Conservation (phyloP, 2,329 filamentous ascomycete genomes). For the Fusarium illudens region DNA sequence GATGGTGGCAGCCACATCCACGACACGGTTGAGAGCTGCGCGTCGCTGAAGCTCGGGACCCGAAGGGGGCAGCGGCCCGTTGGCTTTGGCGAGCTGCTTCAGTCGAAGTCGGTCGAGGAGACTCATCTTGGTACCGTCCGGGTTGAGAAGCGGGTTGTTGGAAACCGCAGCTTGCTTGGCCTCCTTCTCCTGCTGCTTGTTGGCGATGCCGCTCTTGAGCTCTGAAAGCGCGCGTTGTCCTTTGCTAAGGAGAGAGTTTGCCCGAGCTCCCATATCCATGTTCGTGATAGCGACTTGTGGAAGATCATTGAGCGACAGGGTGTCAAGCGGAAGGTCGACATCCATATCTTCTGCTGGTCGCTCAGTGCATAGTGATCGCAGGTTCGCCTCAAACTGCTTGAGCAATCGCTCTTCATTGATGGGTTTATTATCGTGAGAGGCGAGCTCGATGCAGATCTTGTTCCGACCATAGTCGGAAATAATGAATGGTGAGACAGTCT, state of each 20-base stretch:
- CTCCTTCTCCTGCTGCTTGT: constrained; percentile 59
- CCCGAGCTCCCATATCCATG: constrained; percentile 49
- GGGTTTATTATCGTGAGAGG: constrained; percentile 47
- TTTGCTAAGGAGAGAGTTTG: constrained; percentile 67
- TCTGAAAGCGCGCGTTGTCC: constrained; percentile 75
- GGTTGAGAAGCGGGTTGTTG: constrained; percentile 48
- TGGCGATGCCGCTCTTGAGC: constrained; percentile 68
- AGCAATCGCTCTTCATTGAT: constrained; percentile 63
- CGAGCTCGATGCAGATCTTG: constrained; percentile 67
- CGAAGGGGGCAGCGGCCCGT: constrained; percentile 66
- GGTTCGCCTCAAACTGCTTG: constrained; percentile 61
- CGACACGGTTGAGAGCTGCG: constrained; percentile 71
- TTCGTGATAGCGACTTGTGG: constrained; percentile 49
- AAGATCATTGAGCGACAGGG: constrained; percentile 61
- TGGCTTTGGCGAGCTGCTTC: constrained; percentile 69
- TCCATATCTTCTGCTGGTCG: constrained; percentile 37
- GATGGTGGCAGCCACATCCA: constrained; percentile 74
- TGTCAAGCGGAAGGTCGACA: constrained; percentile 40
- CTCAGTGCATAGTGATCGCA: constrained; percentile 57
- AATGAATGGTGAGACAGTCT: constrained; percentile 50
- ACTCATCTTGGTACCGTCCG: constrained; percentile 65
- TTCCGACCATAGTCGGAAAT: constrained; percentile 62
- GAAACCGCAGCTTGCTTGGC: constrained; percentile 47
- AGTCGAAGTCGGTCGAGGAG: constrained; percentile 79
- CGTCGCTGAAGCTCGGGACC: constrained; percentile 66